phyloP scores from a whole-genome alignment of 169 alveolate species.

The Cardiosporidium cionae region DNA sequence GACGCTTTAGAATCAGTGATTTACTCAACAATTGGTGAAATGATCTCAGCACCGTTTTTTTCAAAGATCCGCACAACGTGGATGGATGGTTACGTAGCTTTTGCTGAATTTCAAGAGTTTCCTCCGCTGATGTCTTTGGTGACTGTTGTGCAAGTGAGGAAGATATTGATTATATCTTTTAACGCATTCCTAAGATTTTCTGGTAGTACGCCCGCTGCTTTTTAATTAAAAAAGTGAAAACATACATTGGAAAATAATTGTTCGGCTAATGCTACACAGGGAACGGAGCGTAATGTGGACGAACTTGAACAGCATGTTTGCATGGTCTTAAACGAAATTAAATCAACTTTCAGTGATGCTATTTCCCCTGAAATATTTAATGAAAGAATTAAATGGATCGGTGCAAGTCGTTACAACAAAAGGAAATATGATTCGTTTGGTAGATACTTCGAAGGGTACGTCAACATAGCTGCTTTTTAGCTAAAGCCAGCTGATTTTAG shows the following conservation, averaged over 20 bases:
- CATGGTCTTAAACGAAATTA: neutral
- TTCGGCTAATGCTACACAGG: neutral
- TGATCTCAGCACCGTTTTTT: conserved; percentile 26
- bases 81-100: conserved; percentile 37
- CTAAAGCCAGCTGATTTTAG: neutral
- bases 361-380: neutral
- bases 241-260: no score
- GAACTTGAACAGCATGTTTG: neutral
- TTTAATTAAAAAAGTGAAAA: neutral
- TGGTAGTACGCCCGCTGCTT: neutral
- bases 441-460: neutral
- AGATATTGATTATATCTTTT: neutral
- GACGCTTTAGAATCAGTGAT: conserved; percentile 13
- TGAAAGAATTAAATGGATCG: neutral
- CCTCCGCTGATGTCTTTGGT: conserved; percentile 20
- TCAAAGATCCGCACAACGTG: conserved; percentile 13
- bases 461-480: neutral
- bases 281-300: neutral
- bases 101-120: conserved; percentile 10
- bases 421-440: neutral
- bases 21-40: conserved; percentile 1
- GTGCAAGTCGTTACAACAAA: neutral
- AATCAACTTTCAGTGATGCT: neutral
- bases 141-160: conserved; percentile 26
- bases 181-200: neutral